Evolutionary conservation across 2,329 filamentous ascomycete species (phyloP), one percentile per base, ranked within the genome.

Genomic region (Aspergillus sp.): DNA sequence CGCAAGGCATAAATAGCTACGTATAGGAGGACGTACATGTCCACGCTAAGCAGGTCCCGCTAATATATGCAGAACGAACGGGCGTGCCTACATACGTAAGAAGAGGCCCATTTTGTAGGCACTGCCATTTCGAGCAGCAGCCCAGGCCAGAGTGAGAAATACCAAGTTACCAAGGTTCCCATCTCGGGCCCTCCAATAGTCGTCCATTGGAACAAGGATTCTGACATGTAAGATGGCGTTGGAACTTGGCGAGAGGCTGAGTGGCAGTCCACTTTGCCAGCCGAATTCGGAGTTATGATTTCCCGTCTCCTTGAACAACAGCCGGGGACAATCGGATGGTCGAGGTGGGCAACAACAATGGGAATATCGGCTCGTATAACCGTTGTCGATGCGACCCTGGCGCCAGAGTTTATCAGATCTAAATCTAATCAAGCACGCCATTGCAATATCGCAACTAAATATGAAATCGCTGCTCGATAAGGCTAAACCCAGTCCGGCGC

Each of bases 201-300:
- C 14, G 45, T 15, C 27, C 45, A 35, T 35, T 35, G 45, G 45
- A 35, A 48, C 45, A 9, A 24, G 11, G 17, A n/a, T 31, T 53
- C 40, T 37, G 50, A 45, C 39, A 52, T 44, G 50, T 52, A 43
- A 33, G 50, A 41, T 19, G 17, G 12, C 11, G 37, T 21, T 51
- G 21, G 21, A 21, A 21, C 21, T 21, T 21, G 14, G 48, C 17
- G 35, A 37, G 15, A 15, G n/a, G 27, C 27, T 31, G 27, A 11
- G 27, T 9, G 9, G 27, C 27, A 11, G 19, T 45, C 40, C 37
- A 44, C 35, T 41, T 14, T 19, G 3, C 1, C 21, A 40, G 45
- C 52, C 44, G 52, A 55, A 15, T 17, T 55, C 52, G 52, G 52
- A 48, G 44, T 21, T 55, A 48, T 37, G 35, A 47, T 54, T 46